phyloP scores from a whole-genome alignment of 2,329 filamentous ascomycete species.

The Penicillium hordei region DNA sequence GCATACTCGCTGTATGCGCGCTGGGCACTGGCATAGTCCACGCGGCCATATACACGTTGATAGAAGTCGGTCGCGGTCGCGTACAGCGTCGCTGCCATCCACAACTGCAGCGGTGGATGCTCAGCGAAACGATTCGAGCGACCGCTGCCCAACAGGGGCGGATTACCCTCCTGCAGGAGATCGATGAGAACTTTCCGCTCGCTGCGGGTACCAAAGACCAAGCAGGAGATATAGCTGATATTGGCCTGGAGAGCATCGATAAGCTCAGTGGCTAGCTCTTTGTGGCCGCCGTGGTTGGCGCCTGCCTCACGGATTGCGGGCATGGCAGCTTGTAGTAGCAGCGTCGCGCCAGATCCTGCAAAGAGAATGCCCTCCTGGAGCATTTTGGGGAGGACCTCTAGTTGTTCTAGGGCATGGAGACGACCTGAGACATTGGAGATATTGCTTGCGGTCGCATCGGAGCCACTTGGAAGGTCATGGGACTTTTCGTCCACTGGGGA shows the following conservation, averaged over 20 bases:
- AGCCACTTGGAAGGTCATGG: background rate
- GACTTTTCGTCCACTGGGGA: slow-evolving; percentile 21
- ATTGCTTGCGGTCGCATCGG: slow-evolving; percentile 1
- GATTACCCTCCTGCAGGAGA: slow-evolving; percentile 23
- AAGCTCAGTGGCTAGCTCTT: slow-evolving; percentile 31
- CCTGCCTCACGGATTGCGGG: slow-evolving; percentile 26
- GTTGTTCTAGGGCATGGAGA: slow-evolving; percentile 32
- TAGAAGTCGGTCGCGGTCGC: slow-evolving; percentile 40
- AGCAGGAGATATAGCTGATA: slow-evolving; percentile 37
- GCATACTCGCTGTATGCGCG: slow-evolving; percentile 34
- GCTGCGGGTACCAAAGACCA: slow-evolving; percentile 33
- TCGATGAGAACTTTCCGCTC: slow-evolving; percentile 33
- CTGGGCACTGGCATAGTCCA: slow-evolving; percentile 34
- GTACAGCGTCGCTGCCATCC: slow-evolving; percentile 39
- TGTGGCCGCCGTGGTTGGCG: slow-evolving; percentile 5
- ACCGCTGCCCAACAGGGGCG: slow-evolving; percentile 24
- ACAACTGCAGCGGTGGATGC: slow-evolving; percentile 28
- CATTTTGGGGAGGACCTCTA: slow-evolving; percentile 38
- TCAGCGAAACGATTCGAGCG: slow-evolving; percentile 25
- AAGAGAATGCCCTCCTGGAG: slow-evolving; percentile 39
- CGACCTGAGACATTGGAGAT: slow-evolving; percentile 18
- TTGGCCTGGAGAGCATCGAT: slow-evolving; percentile 32
- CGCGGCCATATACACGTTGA: slow-evolving; percentile 37
- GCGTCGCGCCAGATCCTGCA: slow-evolving; percentile 35
- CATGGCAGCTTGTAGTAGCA: slow-evolving; percentile 37